phyloP scores from a whole-genome alignment of 1,284 basidiomycete species.

The Boletus sp. region DNA sequence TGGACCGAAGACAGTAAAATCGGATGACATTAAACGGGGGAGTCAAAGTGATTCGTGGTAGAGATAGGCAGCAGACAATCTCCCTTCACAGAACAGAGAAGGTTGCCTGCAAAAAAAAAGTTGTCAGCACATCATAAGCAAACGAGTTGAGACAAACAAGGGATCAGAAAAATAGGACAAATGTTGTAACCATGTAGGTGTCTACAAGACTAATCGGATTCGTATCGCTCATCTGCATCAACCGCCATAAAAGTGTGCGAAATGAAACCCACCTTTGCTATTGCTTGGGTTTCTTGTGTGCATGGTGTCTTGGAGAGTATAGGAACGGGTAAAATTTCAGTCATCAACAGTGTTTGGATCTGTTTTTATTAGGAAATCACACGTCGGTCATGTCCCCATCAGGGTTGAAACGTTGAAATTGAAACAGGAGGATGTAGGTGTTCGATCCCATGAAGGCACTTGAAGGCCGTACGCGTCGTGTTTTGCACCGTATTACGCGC shows the following conservation, averaged over 20 bases:
- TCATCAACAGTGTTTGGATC: conserved; percentile 12
- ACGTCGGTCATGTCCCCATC: no score
- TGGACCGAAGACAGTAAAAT: not conserved
- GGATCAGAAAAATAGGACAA: conserved; percentile 35
- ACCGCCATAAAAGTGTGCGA: no score
- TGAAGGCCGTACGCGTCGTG: not conserved
- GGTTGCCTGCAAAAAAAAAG: conserved; percentile 8
- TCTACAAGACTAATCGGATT: conserved; percentile 86
- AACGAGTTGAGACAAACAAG: conserved; percentile 10
- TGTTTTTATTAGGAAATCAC: conserved; percentile 5
- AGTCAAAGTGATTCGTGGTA: not conserved
- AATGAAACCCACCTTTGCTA: conserved; percentile 48
- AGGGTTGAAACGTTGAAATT: no score
- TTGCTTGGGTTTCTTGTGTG: no score
- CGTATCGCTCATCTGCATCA: conserved; percentile 63
- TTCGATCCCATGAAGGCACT: conserved; percentile 4
- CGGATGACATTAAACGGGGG: conserved; percentile 3
- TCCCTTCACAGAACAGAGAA: not conserved
- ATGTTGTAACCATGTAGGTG: conserved; percentile 35
- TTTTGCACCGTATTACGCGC: not conserved
- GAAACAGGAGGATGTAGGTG: conserved; percentile 1
- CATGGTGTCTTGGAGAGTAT: no score
- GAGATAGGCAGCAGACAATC: not conserved
- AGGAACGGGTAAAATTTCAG: not conserved
- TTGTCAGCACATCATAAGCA: conserved; percentile 9